Evolutionary conservation across 2,329 filamentous ascomycete species (phyloP), one percentile per base, ranked within the genome.

Genomic region (Periconia sp.): DNA sequence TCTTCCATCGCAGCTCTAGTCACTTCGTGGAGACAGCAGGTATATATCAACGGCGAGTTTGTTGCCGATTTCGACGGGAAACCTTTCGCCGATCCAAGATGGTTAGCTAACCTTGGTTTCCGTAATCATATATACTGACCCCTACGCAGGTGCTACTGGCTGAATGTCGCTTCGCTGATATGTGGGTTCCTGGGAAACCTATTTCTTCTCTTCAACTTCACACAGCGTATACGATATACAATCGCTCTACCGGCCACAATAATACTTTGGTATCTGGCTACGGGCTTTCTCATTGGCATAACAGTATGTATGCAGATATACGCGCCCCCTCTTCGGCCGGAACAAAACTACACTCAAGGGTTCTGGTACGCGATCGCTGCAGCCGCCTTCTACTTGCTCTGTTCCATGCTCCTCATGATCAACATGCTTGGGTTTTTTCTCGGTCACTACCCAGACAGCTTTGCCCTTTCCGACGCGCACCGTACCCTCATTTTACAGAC

Each of bases 401-500:
- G 88, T 39, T 87, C 88, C 0, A 82, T 86, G 32, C 78, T 95
- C 25, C 84, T 96, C 69, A 80, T 87, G 52, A 70, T 89, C 41
- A 96, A 92, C 16, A 89, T 92, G 72, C 78, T 85, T 42, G 90
- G 90, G 7, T 92, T 91, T 33, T 81, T 83, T 43, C 72, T 85
- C 0, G 84, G 85, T 0, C 87, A 89, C 54, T 96, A 95, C 58
- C 79, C 80, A 5, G 86, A 89, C 55, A 85, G 90, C 59, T 96
- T 96, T 55, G 75, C 79, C 4, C 77, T 96, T 17, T 92, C 87
- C 0, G 82, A 85, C 39, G 87, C 86, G 48, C 92, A 96, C 68
- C 82, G 92, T 8, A 96, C 89, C 0, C 74, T 96, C 16, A 96
- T 96, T 77, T 72, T 96, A 19, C 92, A 96, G 69, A 95, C 90